Evolutionary conservation across 306 rosid genomes (phyloP).

Genomic region (Rubus idaeus): DNA sequence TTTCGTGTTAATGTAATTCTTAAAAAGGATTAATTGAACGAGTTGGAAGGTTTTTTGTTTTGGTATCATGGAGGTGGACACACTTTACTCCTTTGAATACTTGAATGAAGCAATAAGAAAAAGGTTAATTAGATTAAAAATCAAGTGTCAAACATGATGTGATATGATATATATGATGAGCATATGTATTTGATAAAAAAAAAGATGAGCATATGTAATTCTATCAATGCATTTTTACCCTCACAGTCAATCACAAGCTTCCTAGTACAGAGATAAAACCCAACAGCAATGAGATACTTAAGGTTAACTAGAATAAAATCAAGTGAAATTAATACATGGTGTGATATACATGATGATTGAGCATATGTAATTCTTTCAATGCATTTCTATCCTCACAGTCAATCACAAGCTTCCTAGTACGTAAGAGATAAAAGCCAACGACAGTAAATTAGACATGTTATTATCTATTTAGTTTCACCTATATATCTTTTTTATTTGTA

Average conservation of each 20-base stretch:
- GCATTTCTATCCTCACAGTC: background rate
- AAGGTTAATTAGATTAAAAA: background rate
- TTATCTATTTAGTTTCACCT: background rate
- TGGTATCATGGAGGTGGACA: constrained; percentile 1
- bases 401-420: background rate
- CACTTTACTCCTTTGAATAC: background rate
- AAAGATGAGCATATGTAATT: background rate
- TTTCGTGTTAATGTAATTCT: background rate
- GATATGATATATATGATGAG: background rate
- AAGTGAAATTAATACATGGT: background rate
- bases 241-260: background rate
- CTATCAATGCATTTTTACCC: background rate
- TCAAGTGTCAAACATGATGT: background rate
- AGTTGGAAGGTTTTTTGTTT: background rate
- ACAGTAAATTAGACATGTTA: background rate
- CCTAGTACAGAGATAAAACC: too few relatives aligned
- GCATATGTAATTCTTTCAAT: background rate
- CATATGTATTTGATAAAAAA: too few relatives aligned
- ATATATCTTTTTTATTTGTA: background rate
- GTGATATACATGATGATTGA: background rate
- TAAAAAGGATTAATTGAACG: background rate
- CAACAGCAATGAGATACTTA: background rate
- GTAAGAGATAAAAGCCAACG: too few relatives aligned
- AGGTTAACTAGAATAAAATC: background rate
- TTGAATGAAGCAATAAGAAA: background rate